Percentiles rank a stretch among this genome's conserved stretches.
These are phyloP conservation scores for Rhizopogon rudus DNA, from an alignment of 768 basidiomycete genomes.

Conservation along the genomic window DNA sequence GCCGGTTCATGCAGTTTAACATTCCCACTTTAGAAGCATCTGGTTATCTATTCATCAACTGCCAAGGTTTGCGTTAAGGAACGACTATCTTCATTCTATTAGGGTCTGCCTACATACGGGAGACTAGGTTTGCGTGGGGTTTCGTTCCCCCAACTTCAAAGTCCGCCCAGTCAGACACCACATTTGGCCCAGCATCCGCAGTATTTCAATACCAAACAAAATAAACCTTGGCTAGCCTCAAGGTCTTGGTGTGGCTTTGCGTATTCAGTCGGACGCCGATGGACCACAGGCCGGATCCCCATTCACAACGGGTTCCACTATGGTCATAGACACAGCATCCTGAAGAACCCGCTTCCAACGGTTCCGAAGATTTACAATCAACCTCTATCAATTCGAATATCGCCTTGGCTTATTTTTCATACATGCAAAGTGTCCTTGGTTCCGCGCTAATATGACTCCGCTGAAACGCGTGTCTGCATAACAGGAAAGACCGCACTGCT, in stretches of 20 bases:
- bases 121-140: too few species aligned
- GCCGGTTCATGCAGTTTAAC: too few species aligned
- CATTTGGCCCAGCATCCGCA: conserved; percentile 27
- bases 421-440: conserved; percentile 18
- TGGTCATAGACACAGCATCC: neutral
- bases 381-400: conserved; percentile 10
- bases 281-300: conserved; percentile 15
- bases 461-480: conserved; percentile 6
- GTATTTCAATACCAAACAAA: conserved; percentile 24
- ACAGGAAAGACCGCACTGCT: neutral
- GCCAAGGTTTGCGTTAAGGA: too few species aligned
- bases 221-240: conserved; percentile 16
- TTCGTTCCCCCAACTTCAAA: too few species aligned
- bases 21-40: too few species aligned
- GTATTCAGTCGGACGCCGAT: conserved; percentile 23
- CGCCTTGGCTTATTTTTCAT: conserved; percentile 6
- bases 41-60: too few species aligned
- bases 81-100: too few species aligned
- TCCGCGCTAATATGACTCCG: conserved; percentile 21
- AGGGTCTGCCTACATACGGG: too few species aligned
- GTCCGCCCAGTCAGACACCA: conserved; percentile 12
- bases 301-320: conserved; percentile 4
- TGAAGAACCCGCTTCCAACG: neutral
- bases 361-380: neutral
- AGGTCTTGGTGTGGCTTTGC: conserved; percentile 29